Base-by-base conservation (phyloP, 345 rosid genomes). In the Hypericum perforatum region DNA sequence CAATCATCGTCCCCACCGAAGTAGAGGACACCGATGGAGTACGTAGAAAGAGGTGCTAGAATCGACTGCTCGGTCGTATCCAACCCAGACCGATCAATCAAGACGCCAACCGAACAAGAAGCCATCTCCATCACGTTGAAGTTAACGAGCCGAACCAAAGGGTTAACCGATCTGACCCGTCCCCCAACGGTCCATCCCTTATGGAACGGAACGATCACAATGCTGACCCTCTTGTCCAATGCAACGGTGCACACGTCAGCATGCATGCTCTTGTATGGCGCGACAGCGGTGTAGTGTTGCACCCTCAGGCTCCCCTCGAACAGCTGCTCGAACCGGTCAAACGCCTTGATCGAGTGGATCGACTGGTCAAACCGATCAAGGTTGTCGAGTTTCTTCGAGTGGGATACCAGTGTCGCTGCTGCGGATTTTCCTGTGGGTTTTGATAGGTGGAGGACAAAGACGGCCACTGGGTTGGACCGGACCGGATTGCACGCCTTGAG, bases 21-120 rank as follows among this genome's bases (percentile, higher is more conserved):
- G 64, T 57, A 61, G 32, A 70, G 59, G 47, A 65, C 10, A 0
- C 16, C 63, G 5, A 70, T 45, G 12, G 38, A 16, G 29, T 9
- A 57, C 22, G 12, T 6, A 2, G 16, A 39, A 6, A 22, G 1
- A 29, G 50, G 22, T 0, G 8, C 40, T 46, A 12, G 13, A 5
- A 11, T 11, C 8, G 9, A 41, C 37, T 8, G 13, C 13, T 1
- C 12, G 47, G 14, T 13, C 41, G 22, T 11, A 0, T 3, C 39
- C 14, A 0, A 36, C 36, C 37, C 22, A 41, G 59, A 62, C 0
- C 68, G 54, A 52, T 65, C 45, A 9, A 70, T 56, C 29, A 70
- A 56, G 32, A 70, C n/a, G 12, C 74, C 74, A 8, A 70, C 54
- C 8, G 63, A 54, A 56, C 76, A 71, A 7, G 75, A 68, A 6